phyloP scores from a whole-genome alignment of 768 basidiomycete genomes.

The Amanita thiersii region DNA sequence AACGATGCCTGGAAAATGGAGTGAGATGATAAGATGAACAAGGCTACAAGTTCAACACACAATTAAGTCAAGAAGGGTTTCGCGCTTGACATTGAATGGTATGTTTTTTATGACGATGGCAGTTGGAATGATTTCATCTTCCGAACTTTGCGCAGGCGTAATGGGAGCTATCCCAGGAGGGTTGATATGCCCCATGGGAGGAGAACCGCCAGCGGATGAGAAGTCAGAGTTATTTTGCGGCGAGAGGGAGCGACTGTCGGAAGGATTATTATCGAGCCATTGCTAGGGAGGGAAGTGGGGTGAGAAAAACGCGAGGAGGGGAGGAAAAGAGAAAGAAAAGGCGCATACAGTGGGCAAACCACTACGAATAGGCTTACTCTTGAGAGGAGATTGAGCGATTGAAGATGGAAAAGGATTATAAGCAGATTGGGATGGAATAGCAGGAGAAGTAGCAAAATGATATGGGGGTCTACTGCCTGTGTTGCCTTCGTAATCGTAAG shows the following conservation, averaged over 20 bases:
- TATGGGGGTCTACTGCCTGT: conserved; percentile 49
- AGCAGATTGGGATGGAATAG: conserved; percentile 45
- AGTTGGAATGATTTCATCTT: conserved; percentile 96
- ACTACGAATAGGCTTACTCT: conserved; percentile 63
- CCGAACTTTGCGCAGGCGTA: conserved; percentile 43
- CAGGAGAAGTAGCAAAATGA: conserved; percentile 56
- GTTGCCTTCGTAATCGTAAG: conserved; percentile 76
- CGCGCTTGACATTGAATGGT: conserved; percentile 96
- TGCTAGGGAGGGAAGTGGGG: conserved; percentile 41
- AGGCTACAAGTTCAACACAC: conserved; percentile 39
- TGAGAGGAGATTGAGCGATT: conserved; percentile 60
- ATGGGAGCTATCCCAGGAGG: conserved; percentile 38
- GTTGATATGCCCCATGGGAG: conserved; percentile 45
- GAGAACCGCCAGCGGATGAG: conserved; percentile 81
- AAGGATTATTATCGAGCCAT: conserved; percentile 70
- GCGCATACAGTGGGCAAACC: conserved; percentile 64
- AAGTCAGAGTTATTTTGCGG: conserved; percentile 86
- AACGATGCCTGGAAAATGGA: conserved; percentile 60
- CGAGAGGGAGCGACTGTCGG: conserved; percentile 76
- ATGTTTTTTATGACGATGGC: conserved; percentile 99
- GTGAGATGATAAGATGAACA: conserved; percentile 12
- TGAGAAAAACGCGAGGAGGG: conserved; percentile 13
- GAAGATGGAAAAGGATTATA: conserved; percentile 45
- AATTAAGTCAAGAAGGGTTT: conserved; percentile 94
- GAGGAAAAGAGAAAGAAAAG: conserved; percentile 13